Evolutionary conservation across 306 rosid genomes (phyloP).

Genomic region (Gleditsia sinensis): DNA sequence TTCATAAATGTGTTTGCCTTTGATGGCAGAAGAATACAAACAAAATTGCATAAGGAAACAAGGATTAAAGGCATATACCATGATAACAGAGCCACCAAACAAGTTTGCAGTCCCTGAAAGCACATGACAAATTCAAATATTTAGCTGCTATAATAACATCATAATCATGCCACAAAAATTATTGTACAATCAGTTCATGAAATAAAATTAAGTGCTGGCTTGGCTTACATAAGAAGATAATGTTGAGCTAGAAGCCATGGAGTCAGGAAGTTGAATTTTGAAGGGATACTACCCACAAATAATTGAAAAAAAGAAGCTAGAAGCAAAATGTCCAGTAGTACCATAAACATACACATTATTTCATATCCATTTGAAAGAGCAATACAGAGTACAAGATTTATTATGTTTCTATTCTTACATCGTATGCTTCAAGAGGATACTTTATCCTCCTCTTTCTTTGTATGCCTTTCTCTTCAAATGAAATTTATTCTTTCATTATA

Average conservation of each 20-base stretch:
- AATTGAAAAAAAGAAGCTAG: too few relatives aligned
- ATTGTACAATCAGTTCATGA: too few relatives aligned
- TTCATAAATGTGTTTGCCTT: neutral
- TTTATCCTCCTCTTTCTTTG: neutral
- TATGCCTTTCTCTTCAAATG: neutral
- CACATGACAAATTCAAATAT: conserved; percentile 29
- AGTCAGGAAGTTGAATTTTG: neutral
- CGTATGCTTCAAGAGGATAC: neutral
- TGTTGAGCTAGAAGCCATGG: neutral
- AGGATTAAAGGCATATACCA: conserved; percentile 54
- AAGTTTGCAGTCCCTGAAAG: conserved; percentile 96
- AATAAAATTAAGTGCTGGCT: neutral
- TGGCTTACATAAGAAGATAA: too few relatives aligned
- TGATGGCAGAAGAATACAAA: neutral
- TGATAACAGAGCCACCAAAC: conserved; percentile 84
- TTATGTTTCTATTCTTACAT: too few relatives aligned
- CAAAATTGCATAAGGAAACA: neutral
- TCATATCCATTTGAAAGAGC: too few relatives aligned
- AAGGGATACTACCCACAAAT: too few relatives aligned
- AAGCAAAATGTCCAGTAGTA: too few relatives aligned
- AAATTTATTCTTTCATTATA: neutral
- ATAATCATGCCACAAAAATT: neutral
- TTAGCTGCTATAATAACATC: conserved; percentile 20
- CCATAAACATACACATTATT: too few relatives aligned
- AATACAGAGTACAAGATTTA: too few relatives aligned